A percentile compares a stretch with the other conserved stretches of the same genome.
Evolutionary conservation across 495 filamentous ascomycete genomes (phyloP).

Genomic region (Tirmania nivea): DNA sequence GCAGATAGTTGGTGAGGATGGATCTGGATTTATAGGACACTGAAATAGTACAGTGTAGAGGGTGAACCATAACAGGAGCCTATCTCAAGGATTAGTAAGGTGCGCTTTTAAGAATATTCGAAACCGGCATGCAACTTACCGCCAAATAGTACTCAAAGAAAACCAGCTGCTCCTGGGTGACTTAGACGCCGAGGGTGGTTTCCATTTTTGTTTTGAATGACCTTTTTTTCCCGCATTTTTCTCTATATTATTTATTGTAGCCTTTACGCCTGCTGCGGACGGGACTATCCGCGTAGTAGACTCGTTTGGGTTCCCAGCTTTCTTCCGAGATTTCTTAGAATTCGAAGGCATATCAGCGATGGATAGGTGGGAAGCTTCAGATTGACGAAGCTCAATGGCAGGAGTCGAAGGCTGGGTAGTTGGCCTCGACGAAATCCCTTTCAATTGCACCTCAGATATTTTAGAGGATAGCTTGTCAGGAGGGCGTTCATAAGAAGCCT

Average conservation of each 20-base stretch:
- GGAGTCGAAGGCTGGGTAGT: too few relatives aligned
- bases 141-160: slow-evolving; percentile 34
- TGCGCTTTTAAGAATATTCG: neutral
- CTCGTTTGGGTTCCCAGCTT: slow-evolving; percentile 8
- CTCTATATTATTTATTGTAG: too few relatives aligned
- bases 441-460: neutral
- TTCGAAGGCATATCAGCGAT: too few relatives aligned
- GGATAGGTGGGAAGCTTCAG: too few relatives aligned
- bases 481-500: neutral
- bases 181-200: neutral
- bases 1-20: slow-evolving; percentile 58
- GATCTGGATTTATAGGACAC: slow-evolving; percentile 50
- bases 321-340: neutral
- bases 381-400: too few relatives aligned
- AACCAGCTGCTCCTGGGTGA: slow-evolving; percentile 21
- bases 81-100: slow-evolving; percentile 20
- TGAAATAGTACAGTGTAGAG: slow-evolving; percentile 58
- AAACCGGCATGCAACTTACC: slow-evolving; percentile 28
- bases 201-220: neutral
- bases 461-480: neutral
- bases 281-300: slow-evolving; percentile 10
- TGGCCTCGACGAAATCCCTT: too few relatives aligned
- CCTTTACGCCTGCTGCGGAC: slow-evolving; percentile 4
- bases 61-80: slow-evolving; percentile 66
- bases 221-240: too few relatives aligned